These are phyloP conservation scores for Aspergillus ochraceoroseus DNA, from an alignment of 2,329 filamentous ascomycete species.

Conservation along the genomic window DNA sequence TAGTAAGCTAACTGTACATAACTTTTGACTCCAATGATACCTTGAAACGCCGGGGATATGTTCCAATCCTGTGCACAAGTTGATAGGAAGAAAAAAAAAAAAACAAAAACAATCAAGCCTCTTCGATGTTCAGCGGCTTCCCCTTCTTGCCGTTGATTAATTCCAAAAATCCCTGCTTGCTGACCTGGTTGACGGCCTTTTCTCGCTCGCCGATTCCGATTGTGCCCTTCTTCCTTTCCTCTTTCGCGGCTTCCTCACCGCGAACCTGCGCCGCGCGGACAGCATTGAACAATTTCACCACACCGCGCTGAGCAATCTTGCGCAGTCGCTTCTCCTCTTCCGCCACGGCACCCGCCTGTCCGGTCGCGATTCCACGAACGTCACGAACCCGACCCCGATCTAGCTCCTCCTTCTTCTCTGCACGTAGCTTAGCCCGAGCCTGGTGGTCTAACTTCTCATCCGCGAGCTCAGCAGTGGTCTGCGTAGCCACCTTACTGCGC, in stretches of 20 bases:
- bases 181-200: slow-evolving; percentile 91
- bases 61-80: slow-evolving; percentile 17
- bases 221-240: slow-evolving; percentile 64
- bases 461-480: slow-evolving; percentile 65
- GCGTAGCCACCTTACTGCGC: slow-evolving; percentile 68
- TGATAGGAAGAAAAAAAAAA: not conserved
- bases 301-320: slow-evolving; percentile 87
- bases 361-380: slow-evolving; percentile 63
- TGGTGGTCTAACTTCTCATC: slow-evolving; percentile 77
- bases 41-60: slow-evolving; percentile 35
- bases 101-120: slow-evolving; percentile 31
- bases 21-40: slow-evolving; percentile 24
- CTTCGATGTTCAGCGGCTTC: slow-evolving; percentile 46
- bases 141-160: slow-evolving; percentile 63
- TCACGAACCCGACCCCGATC: slow-evolving; percentile 88
- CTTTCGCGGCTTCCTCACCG: slow-evolving; percentile 67
- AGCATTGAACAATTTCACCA: slow-evolving; percentile 94
- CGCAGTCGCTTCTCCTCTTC: slow-evolving; percentile 74
- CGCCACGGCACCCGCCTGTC: slow-evolving; percentile 49
- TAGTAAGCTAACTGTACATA: slow-evolving; percentile 27
- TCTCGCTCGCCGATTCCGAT: slow-evolving; percentile 75
- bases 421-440: slow-evolving; percentile 70
- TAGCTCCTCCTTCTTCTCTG: slow-evolving; percentile 70
- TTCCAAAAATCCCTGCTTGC: slow-evolving; percentile 92
- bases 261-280: slow-evolving; percentile 89